phyloP scores from a whole-genome alignment of 768 basidiomycete genomes.

The Pisolithus orientalis region DNA sequence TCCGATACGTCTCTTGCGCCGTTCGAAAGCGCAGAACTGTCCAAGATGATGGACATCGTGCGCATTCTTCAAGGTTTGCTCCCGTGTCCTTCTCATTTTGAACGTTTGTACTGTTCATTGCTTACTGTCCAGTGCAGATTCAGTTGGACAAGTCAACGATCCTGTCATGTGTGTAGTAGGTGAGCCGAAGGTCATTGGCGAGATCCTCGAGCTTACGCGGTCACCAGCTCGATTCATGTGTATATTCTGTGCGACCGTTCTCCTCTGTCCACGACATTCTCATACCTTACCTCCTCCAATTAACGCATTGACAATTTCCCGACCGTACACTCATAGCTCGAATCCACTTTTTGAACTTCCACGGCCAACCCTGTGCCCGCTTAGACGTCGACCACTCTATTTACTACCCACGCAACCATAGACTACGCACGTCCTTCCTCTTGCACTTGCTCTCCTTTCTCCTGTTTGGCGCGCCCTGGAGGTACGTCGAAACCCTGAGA shows the following conservation, averaged over 20 bases:
- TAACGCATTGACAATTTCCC: conserved; percentile 1
- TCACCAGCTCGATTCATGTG: conserved; percentile 6
- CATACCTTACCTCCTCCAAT: too few species aligned
- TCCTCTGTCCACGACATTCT: too few species aligned
- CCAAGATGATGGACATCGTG: conserved; percentile 8
- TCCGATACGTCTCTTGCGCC: conserved; percentile 12
- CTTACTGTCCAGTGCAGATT: background rate
- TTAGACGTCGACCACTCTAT: conserved; percentile 25
- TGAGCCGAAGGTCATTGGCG: background rate
- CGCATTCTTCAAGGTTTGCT: conserved; percentile 2
- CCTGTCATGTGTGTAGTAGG: conserved; percentile 5
- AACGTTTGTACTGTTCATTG: background rate
- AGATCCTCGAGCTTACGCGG: background rate
- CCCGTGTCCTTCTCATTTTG: background rate
- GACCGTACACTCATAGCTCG: conserved; percentile 9
- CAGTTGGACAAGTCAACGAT: background rate
- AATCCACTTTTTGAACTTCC: conserved; percentile 29
- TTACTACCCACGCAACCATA: conserved; percentile 2
- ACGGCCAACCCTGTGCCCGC: conserved; percentile 33
- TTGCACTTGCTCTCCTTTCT: conserved; percentile 32
- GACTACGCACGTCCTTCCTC: conserved; percentile 25
- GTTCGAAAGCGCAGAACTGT: conserved; percentile 8
- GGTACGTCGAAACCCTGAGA: conserved; percentile 35
- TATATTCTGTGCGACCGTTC: conserved; percentile 2
- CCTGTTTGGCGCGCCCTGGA: conserved; percentile 41